Evolutionary conservation across 139 green algal species (phyloP), one percentile per base, ranked within the genome.

Genomic region (Chlamydomonas sphaeroides): DNA sequence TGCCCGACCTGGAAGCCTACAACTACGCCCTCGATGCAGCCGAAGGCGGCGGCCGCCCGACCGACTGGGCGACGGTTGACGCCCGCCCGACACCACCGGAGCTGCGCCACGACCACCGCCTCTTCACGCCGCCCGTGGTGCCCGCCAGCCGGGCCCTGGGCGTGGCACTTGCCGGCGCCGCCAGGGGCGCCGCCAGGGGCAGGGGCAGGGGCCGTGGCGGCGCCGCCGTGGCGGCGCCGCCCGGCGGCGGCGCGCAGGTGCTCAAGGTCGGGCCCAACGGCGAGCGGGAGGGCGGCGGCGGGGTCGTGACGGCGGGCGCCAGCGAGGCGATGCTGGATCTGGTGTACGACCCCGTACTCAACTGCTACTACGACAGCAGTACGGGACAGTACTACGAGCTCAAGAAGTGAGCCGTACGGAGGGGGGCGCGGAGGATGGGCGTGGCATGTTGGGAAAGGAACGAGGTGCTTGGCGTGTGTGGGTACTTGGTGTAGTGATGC

Each of bases 261-360:
- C 33, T 36, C 59, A 66, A 38, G 59, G 21, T 36, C 30, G 56
- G 25, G 56, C n/a, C n/a, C n/a, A 53, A 53, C 14, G 45, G 10
- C 11, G 45, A 10, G 45, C 11, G 11, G 45, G 11, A 10, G 45
- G 11, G 11, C 10, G 11, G 45, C 45, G 45, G 14, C 45, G 45
- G 45, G 25, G 56, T 62, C 56, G 25, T 62, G 2, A 7, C 21
- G 23, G 23, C 56, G 56, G 56, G 23, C 18, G 6, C 15, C 18
- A 25, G 62, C 42, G 86, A 84, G 57, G 65, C 80, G 45, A 85
- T 86, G 69, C 28, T 90, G 23, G 88, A 92, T 42, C 70, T 92
- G 7, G 84, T 92, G 42, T 92, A 90, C 59, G 88, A 92, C 70
- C 88, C 88, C 23, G 78, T 92, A 4, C 85, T 92, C 56, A 90